Conservation (phyloP, 176 grass and related monocot genomes). For the Carex kokanica region DNA sequence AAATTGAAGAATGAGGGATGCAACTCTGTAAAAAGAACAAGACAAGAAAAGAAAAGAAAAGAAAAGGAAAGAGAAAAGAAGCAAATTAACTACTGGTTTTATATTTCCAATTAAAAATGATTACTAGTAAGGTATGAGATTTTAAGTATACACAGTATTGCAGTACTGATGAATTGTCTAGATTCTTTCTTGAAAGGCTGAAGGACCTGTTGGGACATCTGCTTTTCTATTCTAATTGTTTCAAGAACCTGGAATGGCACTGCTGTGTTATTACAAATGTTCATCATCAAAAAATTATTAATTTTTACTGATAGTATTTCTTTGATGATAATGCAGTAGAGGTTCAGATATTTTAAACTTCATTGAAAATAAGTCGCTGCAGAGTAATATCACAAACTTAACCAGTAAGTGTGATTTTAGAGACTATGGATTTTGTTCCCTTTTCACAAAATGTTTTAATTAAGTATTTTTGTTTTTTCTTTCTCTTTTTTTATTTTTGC, state of each 20-base stretch:
- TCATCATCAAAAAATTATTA: not conserved
- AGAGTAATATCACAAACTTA: slow-evolving; percentile 18
- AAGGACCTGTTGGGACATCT: not conserved
- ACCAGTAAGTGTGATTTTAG: slow-evolving; percentile 6
- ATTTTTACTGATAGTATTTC: slow-evolving; percentile 9
- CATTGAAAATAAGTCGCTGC: slow-evolving; percentile 5
- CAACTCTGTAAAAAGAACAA: not conserved
- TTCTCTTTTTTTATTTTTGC: not conserved
- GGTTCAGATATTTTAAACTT: slow-evolving; percentile 12
- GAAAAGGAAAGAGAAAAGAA: not conserved
- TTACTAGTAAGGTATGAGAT: not conserved
- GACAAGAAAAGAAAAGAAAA: not conserved
- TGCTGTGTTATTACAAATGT: slow-evolving; percentile 2
- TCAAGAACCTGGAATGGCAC: not conserved
- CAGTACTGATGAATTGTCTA: not conserved
- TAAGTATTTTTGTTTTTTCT: not conserved
- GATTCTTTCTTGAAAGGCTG: not conserved
- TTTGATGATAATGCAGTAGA: slow-evolving; percentile 13
- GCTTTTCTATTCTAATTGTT: not conserved
- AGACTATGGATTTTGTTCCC: not conserved
- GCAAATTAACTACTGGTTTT: not conserved
- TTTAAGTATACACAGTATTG: not conserved
- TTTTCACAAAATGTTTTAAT: not conserved
- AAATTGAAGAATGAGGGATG: not conserved
- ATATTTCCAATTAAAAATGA: not conserved